These are phyloP conservation scores for Sistotremastrum niveocremeum DNA, from an alignment of 768 basidiomycete species.

Conservation along the genomic window DNA sequence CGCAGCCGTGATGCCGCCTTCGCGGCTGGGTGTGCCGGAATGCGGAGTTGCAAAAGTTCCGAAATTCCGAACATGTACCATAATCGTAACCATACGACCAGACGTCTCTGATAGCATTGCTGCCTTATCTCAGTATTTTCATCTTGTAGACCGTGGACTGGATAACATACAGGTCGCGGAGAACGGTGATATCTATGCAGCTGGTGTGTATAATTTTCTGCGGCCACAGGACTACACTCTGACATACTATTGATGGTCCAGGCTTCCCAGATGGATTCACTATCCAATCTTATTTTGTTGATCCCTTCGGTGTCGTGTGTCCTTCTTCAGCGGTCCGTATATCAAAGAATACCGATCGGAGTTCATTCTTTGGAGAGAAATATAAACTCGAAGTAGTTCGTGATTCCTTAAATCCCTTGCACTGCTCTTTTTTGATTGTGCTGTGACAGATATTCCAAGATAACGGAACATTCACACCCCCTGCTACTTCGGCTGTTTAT, in stretches of 20 bases:
- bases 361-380: conserved; percentile 46
- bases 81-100: too few species aligned
- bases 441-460: conserved; percentile 49
- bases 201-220: conserved; percentile 26
- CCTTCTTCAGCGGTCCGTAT: conserved; percentile 41
- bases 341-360: conserved; percentile 35
- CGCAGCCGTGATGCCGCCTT: too few species aligned
- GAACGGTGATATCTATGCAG: conserved; percentile 48
- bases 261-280: conserved; percentile 30
- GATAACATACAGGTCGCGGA: conserved; percentile 53
- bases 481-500: conserved; percentile 42
- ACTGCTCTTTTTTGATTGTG: neutral
- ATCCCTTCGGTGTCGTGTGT: conserved; percentile 24
- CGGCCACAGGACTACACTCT: neutral
- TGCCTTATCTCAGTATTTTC: neutral
- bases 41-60: too few species aligned
- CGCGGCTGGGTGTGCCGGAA: too few species aligned
- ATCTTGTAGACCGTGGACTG: conserved; percentile 28
- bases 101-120: conserved; percentile 1
- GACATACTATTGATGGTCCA: conserved; percentile 10
- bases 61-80: too few species aligned
- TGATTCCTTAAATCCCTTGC: neutral
- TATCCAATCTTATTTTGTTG: conserved; percentile 24
- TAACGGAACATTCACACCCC: conserved; percentile 42
- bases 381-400: conserved; percentile 43